phyloP scores from a whole-genome alignment of 306 rosid genomes.

The Vigna mungo region DNA sequence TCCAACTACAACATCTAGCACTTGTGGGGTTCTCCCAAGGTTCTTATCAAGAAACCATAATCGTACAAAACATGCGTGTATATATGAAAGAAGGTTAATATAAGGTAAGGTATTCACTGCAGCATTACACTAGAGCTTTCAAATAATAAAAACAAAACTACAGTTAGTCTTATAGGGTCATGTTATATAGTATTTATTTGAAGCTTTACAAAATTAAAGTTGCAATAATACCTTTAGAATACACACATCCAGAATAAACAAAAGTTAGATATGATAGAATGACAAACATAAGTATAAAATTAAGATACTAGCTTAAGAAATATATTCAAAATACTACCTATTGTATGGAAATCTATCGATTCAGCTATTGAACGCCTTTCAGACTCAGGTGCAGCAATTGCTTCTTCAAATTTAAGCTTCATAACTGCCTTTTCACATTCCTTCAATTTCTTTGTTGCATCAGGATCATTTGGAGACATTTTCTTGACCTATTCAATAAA shows the following conservation, averaged over 20 bases:
- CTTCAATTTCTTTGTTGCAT: constrained; percentile 87
- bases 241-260: constrained; percentile 26
- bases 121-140: constrained; percentile 23
- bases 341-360: constrained; percentile 70
- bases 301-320: constrained; percentile 26
- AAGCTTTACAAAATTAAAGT: constrained; percentile 30
- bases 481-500: constrained; percentile 76
- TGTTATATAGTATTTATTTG: constrained; percentile 32
- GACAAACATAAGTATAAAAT: background rate
- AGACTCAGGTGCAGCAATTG: constrained; percentile 75
- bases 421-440: constrained; percentile 97
- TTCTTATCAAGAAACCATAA: constrained; percentile 13
- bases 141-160: constrained; percentile 15
- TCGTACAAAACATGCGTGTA: constrained; percentile 35
- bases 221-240: constrained; percentile 9
- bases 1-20: background rate
- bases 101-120: constrained; percentile 19
- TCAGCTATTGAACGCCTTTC: constrained; percentile 71
- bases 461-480: constrained; percentile 88
- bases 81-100: constrained; percentile 15
- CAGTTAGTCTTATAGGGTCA: background rate
- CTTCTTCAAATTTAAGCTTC: constrained; percentile 97
- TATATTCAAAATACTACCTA: constrained; percentile 68
- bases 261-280: background rate
- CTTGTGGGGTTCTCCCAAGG: background rate